Base-by-base conservation (phyloP, 345 rosid genomes). In the Populus nigra region DNA sequence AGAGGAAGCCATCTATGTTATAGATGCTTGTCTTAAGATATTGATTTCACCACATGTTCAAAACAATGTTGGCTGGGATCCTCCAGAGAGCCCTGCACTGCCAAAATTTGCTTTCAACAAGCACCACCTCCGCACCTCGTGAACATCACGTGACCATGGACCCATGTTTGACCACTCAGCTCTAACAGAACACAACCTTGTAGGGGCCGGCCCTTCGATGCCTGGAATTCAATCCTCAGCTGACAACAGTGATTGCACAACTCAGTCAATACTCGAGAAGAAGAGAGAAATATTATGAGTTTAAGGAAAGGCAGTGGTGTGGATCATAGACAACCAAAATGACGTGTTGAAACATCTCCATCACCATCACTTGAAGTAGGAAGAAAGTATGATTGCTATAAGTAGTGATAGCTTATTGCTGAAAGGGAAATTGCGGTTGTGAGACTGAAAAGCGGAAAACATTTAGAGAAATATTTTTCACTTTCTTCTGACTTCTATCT, bases 171-270 rank as follows among this genome's bases (percentile, higher is more conserved):
- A 82, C 82, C 79, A 76, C 85, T 71, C 76, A 74, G 74, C 77
- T 77, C 78, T 72, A 70, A 73, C 74, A 79, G 81, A 59, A 69
- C 53, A 59, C 72, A 80, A 85, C 70, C 71, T 74, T 69, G 92
- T 88, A 89, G 90, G 97, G 94, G 90, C 87, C 88, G 80, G 77
- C 82, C 88, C 68, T 74, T 65, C 33, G 62, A 87, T 74, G 67
- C 69, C 84, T 73, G 57, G 15, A 73, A 75, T 72, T 72, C 35
- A 68, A 73, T 69, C 83, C 74, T 74, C 2, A 80, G 65, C 84
- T 77, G 83, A 66, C 80, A 78, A 25, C 72, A 81, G 68, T 65
- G 73, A 71, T 23, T 25, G 59, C 72, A 69, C 38, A 53, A 67
- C 69, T 17, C 45, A 47, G 53, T 25, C 63, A 31, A 45, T 74